A percentile compares a stretch with the other conserved stretches of the same genome.
Evolutionary conservation across 2,329 filamentous ascomycete genomes (phyloP).

Genomic region (Phaeophleospora eucalypticola): DNA sequence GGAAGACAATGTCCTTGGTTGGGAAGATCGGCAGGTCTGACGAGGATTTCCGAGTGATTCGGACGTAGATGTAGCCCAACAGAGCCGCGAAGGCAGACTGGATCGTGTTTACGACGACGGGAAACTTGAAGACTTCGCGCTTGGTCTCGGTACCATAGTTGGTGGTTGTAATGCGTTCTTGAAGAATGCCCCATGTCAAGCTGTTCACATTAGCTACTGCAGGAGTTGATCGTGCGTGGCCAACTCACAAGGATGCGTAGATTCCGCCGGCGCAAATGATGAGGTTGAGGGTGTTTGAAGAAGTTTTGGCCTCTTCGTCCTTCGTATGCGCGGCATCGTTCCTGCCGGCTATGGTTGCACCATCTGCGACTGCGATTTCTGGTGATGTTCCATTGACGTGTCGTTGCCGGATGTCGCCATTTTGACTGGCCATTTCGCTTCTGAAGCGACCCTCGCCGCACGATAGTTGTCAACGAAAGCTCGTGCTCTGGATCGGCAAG

Average conservation of each 20-base stretch:
- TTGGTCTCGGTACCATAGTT: conserved; percentile 62
- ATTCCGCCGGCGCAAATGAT: conserved; percentile 89
- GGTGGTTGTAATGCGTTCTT: conserved; percentile 96
- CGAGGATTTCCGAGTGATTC: conserved; percentile 48
- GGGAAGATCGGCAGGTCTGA: conserved; percentile 67
- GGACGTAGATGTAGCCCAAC: conserved; percentile 77
- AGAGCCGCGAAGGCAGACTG: conserved; percentile 85
- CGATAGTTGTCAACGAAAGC: no score
- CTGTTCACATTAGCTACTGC: conserved; percentile 37
- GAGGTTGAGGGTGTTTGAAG: conserved; percentile 55
- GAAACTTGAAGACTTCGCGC: conserved; percentile 79
- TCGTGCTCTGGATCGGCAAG: no score
- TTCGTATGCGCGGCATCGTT: conserved; percentile 22
- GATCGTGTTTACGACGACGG: conserved; percentile 92
- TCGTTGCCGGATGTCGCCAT: conserved; percentile 26
- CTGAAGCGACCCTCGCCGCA: not conserved
- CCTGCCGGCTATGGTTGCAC: conserved; percentile 22
- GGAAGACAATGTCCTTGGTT: conserved; percentile 65
- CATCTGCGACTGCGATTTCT: conserved; percentile 12
- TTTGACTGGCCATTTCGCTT: conserved; percentile 15
- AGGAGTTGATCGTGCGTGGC: not conserved
- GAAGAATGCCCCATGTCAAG: conserved; percentile 91
- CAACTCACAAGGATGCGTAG: conserved; percentile 83
- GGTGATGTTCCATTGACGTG: conserved; percentile 24
- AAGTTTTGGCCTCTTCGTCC: conserved; percentile 17